Evolutionary conservation across 495 filamentous ascomycete species (phyloP).

Genomic region (Choiromyces venosus): DNA sequence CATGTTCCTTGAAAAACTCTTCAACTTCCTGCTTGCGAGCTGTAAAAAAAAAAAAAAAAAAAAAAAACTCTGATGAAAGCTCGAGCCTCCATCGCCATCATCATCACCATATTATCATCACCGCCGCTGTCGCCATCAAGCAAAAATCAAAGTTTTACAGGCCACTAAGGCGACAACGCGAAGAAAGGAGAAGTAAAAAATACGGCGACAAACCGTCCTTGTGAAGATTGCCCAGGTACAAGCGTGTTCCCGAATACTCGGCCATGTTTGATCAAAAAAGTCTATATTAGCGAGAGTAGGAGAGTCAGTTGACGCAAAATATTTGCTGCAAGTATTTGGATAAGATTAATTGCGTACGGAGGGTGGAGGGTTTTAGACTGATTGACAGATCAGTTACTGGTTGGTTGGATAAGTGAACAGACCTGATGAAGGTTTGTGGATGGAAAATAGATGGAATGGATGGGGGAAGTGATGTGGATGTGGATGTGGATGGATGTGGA

Average conservation of each 20-base stretch:
- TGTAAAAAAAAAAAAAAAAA: conserved; percentile 45
- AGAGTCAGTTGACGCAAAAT: conserved; percentile 23
- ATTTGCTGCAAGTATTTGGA: conserved; percentile 13
- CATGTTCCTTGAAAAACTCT: conserved; percentile 89
- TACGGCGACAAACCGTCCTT: conserved; percentile 74
- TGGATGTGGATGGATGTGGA: background rate
- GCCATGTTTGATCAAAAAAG: conserved; percentile 21
- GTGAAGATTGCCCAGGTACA: conserved; percentile 96
- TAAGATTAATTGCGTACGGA: conserved; percentile 19
- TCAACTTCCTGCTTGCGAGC: conserved; percentile 96
- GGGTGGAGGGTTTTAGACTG: conserved; percentile 9
- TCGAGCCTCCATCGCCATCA: conserved; percentile 28
- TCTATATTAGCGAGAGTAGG: conserved; percentile 7
- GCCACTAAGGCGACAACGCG: conserved; percentile 9
- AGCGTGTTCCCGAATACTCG: conserved; percentile 84
- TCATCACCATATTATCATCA: conserved; percentile 16
- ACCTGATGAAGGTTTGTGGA: conserved; percentile 4
- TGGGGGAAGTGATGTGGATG: background rate
- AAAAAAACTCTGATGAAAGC: conserved; percentile 23
- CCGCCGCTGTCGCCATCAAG: conserved; percentile 26
- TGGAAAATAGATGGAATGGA: conserved; percentile 1
- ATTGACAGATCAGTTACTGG: conserved; percentile 7
- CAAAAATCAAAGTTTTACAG: conserved; percentile 23
- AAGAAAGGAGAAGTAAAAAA: conserved; percentile 28
- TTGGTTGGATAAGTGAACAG: conserved; percentile 21